These are phyloP conservation scores for Umbelopsis vinacea DNA, from an alignment of 192 early-diverging fungal species.

Conservation along the genomic window DNA sequence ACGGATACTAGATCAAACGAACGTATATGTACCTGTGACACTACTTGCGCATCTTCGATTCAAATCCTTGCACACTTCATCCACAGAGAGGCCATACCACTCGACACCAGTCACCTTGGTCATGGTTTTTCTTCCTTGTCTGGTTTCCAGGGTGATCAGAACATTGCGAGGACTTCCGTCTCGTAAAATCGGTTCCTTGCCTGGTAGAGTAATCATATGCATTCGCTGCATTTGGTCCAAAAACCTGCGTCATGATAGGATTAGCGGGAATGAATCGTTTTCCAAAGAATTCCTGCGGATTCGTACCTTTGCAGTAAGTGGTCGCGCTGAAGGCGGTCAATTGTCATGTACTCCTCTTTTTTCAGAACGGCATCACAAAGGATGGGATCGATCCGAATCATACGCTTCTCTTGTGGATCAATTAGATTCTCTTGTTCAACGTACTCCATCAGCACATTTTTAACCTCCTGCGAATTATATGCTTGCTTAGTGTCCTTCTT, in stretches of 20 bases:
- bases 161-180: conserved; percentile 37
- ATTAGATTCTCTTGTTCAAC: conserved; percentile 63
- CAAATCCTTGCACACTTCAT: conserved; percentile 61
- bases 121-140: conserved; percentile 67
- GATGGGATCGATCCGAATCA: conserved; percentile 67
- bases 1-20: background rate
- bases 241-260: conserved; percentile 34
- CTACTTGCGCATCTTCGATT: conserved; percentile 68
- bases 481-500: conserved; percentile 23
- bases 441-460: conserved; percentile 63
- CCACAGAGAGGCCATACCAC: conserved; percentile 63
- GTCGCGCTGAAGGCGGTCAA: conserved; percentile 60
- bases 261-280: background rate
- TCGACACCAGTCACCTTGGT: conserved; percentile 72
- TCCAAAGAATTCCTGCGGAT: background rate
- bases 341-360: conserved; percentile 69
- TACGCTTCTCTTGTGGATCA: conserved; percentile 48
- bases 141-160: conserved; percentile 58
- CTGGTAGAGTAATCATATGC: conserved; percentile 54
- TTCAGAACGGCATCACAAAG: conserved; percentile 67
- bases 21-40: conserved; percentile 55
- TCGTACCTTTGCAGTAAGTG: conserved; percentile 50
- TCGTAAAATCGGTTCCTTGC: conserved; percentile 44
- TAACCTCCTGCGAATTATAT: conserved; percentile 65
- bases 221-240: conserved; percentile 58